These are phyloP conservation scores for Sequoia sempervirens DNA, from an alignment of 75 land plant genomes.

Conservation along the genomic window DNA sequence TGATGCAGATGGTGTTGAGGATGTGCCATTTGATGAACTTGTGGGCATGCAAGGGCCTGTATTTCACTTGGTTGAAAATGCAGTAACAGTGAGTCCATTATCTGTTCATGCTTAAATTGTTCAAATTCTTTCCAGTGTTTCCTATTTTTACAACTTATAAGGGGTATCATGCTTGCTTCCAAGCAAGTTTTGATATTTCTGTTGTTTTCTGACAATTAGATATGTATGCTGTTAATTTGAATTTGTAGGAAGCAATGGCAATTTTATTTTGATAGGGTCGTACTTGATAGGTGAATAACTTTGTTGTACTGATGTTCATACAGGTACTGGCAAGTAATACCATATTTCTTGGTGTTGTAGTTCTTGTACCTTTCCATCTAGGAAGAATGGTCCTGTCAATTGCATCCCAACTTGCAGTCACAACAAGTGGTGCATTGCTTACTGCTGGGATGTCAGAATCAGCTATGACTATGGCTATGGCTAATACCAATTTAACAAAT, in stretches of 20 bases:
- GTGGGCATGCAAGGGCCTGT: conserved; percentile 99
- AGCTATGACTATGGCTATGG: conserved; percentile 40
- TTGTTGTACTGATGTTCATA: conserved; percentile 10
- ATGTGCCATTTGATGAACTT: conserved; percentile 99
- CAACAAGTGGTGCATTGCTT: conserved; percentile 34
- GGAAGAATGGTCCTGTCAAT: conserved; percentile 72
- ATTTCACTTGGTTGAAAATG: conserved; percentile 94
- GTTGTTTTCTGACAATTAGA: conserved; percentile 7
- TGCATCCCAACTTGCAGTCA: conserved; percentile 57
- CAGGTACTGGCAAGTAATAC: conserved; percentile 97
- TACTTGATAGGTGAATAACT: not conserved
- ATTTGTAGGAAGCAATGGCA: not conserved
- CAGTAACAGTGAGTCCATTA: conserved; percentile 70
- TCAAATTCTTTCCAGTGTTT: not conserved
- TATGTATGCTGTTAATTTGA: not conserved
- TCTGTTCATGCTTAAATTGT: conserved; percentile 2
- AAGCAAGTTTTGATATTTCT: not conserved
- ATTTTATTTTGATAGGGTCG: not conserved
- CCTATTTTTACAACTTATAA: not conserved
- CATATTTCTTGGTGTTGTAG: conserved; percentile 85
- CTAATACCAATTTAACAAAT: conserved; percentile 40
- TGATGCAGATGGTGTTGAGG: conserved; percentile 98
- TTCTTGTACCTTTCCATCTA: conserved; percentile 83
- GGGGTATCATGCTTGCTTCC: not conserved
- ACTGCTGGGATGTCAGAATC: conserved; percentile 39